Conservation (phyloP, 2,329 filamentous ascomycete species). For the Nemania bipapillata region DNA sequence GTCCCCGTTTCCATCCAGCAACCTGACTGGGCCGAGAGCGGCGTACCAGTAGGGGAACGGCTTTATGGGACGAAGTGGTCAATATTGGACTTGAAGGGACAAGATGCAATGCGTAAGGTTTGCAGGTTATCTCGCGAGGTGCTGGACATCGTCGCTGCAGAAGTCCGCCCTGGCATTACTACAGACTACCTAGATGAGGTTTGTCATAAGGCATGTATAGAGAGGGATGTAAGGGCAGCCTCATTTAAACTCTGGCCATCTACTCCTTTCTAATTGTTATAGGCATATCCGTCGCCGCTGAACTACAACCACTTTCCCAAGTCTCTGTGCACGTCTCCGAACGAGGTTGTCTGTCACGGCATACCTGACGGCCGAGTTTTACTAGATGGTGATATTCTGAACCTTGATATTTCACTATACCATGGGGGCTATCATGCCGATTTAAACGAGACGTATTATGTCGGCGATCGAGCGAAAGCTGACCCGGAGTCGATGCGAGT, state of each 20-base stretch:
- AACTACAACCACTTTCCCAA: constrained; percentile 98
- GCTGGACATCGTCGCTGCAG: constrained; percentile 87
- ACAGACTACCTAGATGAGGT: constrained; percentile 95
- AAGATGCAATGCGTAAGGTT: constrained; percentile 91
- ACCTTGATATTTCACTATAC: constrained; percentile 94
- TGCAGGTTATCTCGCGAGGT: constrained; percentile 89
- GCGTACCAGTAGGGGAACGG: constrained; percentile 72
- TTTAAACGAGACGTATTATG: constrained; percentile 98
- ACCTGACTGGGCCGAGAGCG: constrained; percentile 89
- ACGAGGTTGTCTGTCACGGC: constrained; percentile 98
- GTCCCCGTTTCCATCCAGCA: constrained; percentile 82
- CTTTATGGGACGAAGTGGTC: constrained; percentile 81
- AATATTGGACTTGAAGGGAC: constrained; percentile 79
- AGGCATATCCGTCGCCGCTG: constrained; percentile 94
- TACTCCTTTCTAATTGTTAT: constrained; percentile 26
- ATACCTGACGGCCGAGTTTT: constrained; percentile 91
- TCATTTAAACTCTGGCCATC: background rate
- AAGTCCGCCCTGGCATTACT: constrained; percentile 86
- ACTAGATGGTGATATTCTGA: constrained; percentile 92
- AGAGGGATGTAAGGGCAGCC: constrained; percentile 77
- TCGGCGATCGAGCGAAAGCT: constrained; percentile 84
- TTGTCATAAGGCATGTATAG: constrained; percentile 92
- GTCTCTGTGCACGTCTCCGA: constrained; percentile 94
- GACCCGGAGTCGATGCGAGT: constrained; percentile 89
- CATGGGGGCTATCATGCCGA: constrained; percentile 96